These are phyloP conservation scores for Cenococcum geophilum DNA, from an alignment of 495 filamentous ascomycete species.

Conservation along the genomic window DNA sequence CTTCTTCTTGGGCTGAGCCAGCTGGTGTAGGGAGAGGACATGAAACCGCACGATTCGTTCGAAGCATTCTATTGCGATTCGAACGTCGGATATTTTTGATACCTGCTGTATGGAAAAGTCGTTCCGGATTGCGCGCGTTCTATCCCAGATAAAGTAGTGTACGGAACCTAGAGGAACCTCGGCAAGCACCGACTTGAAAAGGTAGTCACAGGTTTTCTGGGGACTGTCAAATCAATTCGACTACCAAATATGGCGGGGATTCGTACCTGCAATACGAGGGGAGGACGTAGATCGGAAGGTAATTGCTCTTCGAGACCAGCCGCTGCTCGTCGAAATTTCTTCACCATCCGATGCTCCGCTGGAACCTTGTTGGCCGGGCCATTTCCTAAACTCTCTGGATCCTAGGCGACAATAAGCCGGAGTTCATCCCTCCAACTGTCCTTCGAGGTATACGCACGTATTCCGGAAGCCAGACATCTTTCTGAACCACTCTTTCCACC, in stretches of 20 bases:
- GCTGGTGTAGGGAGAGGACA: conserved; percentile 76
- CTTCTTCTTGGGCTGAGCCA: conserved; percentile 58
- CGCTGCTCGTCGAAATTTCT: conserved; percentile 82
- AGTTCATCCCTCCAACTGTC: not conserved
- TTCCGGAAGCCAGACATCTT: conserved; percentile 50
- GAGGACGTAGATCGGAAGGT: conserved; percentile 85
- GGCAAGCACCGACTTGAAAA: conserved; percentile 67
- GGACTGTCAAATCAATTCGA: not conserved
- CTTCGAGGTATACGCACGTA: conserved; percentile 26
- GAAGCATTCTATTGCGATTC: conserved; percentile 67
- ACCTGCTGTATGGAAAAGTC: conserved; percentile 90
- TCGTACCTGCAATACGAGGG: conserved; percentile 54
- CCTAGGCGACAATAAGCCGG: not conserved
- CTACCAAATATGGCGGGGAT: not conserved
- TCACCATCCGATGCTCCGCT: conserved; percentile 61
- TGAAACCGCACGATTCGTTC: conserved; percentile 91
- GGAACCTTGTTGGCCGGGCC: conserved; percentile 34
- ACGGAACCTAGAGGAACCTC: conserved; percentile 58
- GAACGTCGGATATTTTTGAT: conserved; percentile 59
- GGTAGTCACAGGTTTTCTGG: conserved; percentile 67
- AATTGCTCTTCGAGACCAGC: conserved; percentile 88
- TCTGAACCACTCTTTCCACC: conserved; percentile 66
- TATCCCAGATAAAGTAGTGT: conserved; percentile 90
- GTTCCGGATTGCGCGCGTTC: conserved; percentile 83
- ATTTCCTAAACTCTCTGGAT: conserved; percentile 4